Base-by-base conservation (phyloP, 768 basidiomycete genomes). In the Hemileccinum impolitum region DNA sequence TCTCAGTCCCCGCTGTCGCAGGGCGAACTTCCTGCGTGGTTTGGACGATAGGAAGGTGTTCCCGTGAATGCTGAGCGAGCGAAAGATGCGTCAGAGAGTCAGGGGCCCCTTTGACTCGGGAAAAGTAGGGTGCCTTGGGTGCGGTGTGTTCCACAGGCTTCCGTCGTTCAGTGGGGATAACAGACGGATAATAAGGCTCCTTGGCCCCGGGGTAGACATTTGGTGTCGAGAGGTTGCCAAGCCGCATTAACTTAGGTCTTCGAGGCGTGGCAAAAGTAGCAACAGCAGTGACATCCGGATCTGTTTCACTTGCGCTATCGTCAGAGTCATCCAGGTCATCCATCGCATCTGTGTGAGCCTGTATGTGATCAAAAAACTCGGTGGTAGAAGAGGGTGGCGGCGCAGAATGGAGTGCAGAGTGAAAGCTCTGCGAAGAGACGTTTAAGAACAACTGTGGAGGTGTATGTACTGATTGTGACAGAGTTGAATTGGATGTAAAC, bases 361-460 rank as follows among this genome's bases (percentile, higher is more conserved):
- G 84, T 39, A 89, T 82, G 52, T 70, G 78, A 67, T 90, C 86
- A 64, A 90, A 89, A 74, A 89, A 89, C 26, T 80, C 80, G 21
- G 81, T 77, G 0, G 84, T 80, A 13, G 85, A 82, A 6, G 81
- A 74, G 2, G 84, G 81, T 13, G 76, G 78, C 13, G 85, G 84
- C 30, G 80, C 83, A 37, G 82, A 80, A 48, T 79, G 79, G 15
- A 84, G 71, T 12, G 72, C 68, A 30, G 74, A 70, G 23, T 74
- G 64, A 31, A 74, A 67, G 46, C 64, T 66, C 37, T 70, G 68
- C 17, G 72, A 57, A 7, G 84, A 79, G 37, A 80, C 75, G 43
- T 75, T 71, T 10, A 82, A 60, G 17, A 71, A 65, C 43, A 76
- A 63, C 30, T 69, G 52, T 0, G 51, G 50, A 42, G 48, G 60